Evolutionary conservation across 2,329 filamentous ascomycete species (phyloP).

Genomic region (Pseudovirgaria hyperparasitica): DNA sequence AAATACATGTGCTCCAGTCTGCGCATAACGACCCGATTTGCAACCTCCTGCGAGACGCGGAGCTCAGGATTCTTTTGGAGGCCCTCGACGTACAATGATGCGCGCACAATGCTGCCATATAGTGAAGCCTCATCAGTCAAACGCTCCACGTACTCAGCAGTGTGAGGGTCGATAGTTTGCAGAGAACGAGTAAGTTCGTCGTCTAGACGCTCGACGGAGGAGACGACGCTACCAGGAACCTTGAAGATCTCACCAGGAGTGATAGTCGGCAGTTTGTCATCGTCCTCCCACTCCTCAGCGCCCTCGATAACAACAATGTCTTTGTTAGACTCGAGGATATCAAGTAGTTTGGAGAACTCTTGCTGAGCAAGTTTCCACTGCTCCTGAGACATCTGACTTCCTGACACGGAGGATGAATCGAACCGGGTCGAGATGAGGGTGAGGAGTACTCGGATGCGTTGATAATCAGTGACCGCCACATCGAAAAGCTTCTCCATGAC

Average conservation of each 20-base stretch:
- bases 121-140: conserved; percentile 80
- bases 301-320: conserved; percentile 80
- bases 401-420: conserved; percentile 70
- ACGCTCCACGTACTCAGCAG: conserved; percentile 94
- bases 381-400: conserved; percentile 79
- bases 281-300: conserved; percentile 97
- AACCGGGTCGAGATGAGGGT: conserved; percentile 89
- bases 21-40: conserved; percentile 89
- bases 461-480: conserved; percentile 82
- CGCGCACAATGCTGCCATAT: conserved; percentile 85
- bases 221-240: conserved; percentile 87
- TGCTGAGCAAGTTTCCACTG: conserved; percentile 93
- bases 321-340: conserved; percentile 64
- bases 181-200: conserved; percentile 96
- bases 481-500: conserved; percentile 94
- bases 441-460: conserved; percentile 82
- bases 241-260: conserved; percentile 69
- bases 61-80: conserved; percentile 58
- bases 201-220: conserved; percentile 86
- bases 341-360: conserved; percentile 67
- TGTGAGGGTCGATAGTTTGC: conserved; percentile 95
- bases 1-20: conserved; percentile 97
- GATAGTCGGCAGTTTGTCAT: conserved; percentile 77
- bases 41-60: conserved; percentile 67
- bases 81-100: conserved; percentile 76